Percentiles rank a stretch among this genome's conserved stretches.
Evolutionary conservation across 2,329 filamentous ascomycete genomes (phyloP).

Genomic region (Aureobasidium sp.): DNA sequence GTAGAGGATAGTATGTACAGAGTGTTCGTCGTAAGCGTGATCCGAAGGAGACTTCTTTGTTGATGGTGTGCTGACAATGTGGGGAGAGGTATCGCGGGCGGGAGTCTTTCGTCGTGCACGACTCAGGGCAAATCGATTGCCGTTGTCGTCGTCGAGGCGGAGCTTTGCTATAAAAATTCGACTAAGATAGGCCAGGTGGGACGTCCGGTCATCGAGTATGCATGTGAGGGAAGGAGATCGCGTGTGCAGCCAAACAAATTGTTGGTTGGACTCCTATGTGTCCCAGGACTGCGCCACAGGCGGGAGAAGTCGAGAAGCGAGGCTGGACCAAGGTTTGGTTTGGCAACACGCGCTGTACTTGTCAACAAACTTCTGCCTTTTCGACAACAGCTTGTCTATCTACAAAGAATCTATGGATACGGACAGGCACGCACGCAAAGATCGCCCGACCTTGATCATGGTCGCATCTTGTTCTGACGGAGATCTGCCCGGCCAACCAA

Average conservation of each 20-base stretch:
- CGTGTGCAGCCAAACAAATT: constrained; percentile 3
- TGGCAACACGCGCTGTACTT: background rate
- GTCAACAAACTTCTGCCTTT: background rate
- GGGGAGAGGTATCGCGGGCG: constrained; percentile 1
- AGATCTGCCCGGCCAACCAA: background rate
- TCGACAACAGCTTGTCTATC: background rate
- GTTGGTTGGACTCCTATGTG: background rate
- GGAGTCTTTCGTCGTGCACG: background rate
- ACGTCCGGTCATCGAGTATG: background rate
- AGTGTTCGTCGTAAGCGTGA: background rate
- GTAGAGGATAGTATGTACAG: background rate
- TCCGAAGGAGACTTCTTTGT: background rate
- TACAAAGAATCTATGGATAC: background rate
- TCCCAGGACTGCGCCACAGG: background rate
- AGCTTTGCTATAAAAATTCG: background rate
- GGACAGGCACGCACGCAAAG: background rate
- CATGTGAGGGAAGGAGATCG: background rate
- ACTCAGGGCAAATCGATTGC: background rate
- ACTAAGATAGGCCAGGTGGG: background rate
- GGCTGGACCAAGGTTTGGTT: background rate
- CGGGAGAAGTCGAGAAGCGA: constrained; percentile 1
- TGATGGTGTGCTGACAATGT: constrained; percentile 11
- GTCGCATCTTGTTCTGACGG: background rate
- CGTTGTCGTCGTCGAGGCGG: background rate
- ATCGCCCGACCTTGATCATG: background rate